Percentiles rank a stretch among this genome's conserved stretches.
phyloP scores from a whole-genome alignment of 1,139 yeast genomes.

The Zygoascus meyerae region DNA sequence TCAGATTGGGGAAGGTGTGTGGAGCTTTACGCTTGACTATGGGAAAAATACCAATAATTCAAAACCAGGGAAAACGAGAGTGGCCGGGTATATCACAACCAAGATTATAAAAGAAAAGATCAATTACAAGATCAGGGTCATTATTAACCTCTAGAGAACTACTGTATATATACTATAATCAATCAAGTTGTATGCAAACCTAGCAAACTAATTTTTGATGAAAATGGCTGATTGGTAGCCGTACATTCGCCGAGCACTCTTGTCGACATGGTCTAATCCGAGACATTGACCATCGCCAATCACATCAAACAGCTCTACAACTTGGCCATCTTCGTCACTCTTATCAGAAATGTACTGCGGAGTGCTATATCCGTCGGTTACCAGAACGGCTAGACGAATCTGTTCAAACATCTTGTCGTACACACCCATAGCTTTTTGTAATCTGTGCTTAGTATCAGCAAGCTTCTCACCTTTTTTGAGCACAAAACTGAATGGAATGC shows the following conservation, averaged over 20 bases:
- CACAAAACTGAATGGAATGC: constrained; percentile 80
- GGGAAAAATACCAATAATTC: no score
- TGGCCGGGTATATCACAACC: no score
- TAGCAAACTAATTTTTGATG: constrained; percentile 36
- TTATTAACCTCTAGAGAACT: no score
- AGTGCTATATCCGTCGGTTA: constrained; percentile 14
- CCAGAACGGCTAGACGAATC: constrained; percentile 52
- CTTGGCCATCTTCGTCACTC: constrained; percentile 13
- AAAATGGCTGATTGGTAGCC: constrained; percentile 55
- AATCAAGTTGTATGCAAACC: no score
- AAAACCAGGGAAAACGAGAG: no score
- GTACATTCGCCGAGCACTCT: constrained; percentile 36
- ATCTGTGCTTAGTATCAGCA: constrained; percentile 57
- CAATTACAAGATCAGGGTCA: no score
- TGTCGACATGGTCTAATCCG: constrained; percentile 84
- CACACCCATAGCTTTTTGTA: constrained; percentile 63
- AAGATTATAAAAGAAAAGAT: no score
- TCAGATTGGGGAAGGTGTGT: not conserved
- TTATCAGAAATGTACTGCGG: constrained; percentile 43
- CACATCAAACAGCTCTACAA: constrained; percentile 50
- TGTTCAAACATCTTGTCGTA: constrained; percentile 76
- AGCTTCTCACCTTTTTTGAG: constrained; percentile 52
- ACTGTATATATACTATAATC: no score
- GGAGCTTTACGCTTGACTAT: not conserved
- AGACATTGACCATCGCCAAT: constrained; percentile 48